Evolutionary conservation across 805 yeast species (phyloP), one percentile per base, ranked within the genome.

Genomic region (Candida xyloterini): DNA sequence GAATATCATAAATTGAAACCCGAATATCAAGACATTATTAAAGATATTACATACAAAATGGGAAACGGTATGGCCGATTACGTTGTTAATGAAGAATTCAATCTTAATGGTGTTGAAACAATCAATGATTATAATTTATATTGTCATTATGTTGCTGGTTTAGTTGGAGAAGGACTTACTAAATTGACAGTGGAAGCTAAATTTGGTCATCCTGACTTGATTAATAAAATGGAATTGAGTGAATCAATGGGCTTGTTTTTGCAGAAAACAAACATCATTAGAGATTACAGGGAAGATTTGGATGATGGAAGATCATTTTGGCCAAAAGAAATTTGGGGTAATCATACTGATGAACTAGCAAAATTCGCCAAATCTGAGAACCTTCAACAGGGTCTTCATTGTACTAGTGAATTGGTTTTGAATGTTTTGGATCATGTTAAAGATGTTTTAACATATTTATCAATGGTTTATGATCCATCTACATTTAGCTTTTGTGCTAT

Each of bases 31-130:
- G 84, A 74, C 39, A 80, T 89, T 27, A 78, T 93, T 51, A 75
- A 74, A 52, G 87, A 82, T 46, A 86, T 89, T 52, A 81, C 96
- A 33, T 51, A 68, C 42, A 73, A 82, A 61, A 93, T 93, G 99
- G 99, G 98, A 42, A 79, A 86, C 51, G 99, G 99, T 40, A 93
- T 93, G 99, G 98, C 98, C 23, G 89, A 87, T 57, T 93, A 90
- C 64, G 79, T 85, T 38, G 68, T 74, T 53, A 80, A 83, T 56
- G 93, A 84, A 36, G 74, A 81, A 47, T 86, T 86, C 67, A 88
- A 87, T 60, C 59, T 75, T 50, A 78, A 78, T 46, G 98, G 98
- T 2, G 81, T 93, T 33, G 68, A 68, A 34, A 87, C 96, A 1
- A 60, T 85, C 31, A 70, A 74, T 45, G 98, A 89, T 57, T 93